These are phyloP conservation scores for Litchi chinensis DNA, from an alignment of 345 rosid genomes.

Conservation along the genomic window DNA sequence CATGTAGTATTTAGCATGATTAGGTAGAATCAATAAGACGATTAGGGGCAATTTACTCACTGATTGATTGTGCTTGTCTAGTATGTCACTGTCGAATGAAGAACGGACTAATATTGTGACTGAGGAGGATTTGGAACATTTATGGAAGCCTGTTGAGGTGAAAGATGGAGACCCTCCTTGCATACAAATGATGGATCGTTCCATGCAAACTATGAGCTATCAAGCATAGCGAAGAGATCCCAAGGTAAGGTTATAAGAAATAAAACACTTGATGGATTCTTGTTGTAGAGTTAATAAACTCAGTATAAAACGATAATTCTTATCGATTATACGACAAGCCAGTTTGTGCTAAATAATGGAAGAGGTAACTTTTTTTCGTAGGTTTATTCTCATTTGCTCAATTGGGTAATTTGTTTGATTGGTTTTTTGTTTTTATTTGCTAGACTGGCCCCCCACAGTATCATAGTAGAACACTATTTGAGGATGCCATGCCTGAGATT, in stretches of 20 bases:
- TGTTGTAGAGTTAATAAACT: not conserved
- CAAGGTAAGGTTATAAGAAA: conserved; percentile 36
- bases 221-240: conserved; percentile 83
- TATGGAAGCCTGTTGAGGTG: conserved; percentile 62
- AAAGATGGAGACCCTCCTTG: conserved; percentile 78
- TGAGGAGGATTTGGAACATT: conserved; percentile 60
- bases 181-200: conserved; percentile 77
- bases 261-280: not conserved
- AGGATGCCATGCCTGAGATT: conserved; percentile 63
- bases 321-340: not conserved
- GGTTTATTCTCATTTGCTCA: not conserved
- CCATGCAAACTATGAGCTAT: conserved; percentile 57
- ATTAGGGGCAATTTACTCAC: not conserved
- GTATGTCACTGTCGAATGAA: conserved; percentile 39
- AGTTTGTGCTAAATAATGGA: not conserved
- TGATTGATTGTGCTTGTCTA: conserved; percentile 16
- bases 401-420: not conserved
- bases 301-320: not conserved
- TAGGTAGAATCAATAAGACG: not conserved
- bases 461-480: conserved; percentile 63
- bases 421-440: conserved; percentile 8
- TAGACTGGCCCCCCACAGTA: conserved; percentile 80
- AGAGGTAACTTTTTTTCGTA: not conserved
- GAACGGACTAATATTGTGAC: conserved; percentile 48
- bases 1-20: not conserved